phyloP scores from a whole-genome alignment of 257 asterid genomes.

The Avicennia marina region DNA sequence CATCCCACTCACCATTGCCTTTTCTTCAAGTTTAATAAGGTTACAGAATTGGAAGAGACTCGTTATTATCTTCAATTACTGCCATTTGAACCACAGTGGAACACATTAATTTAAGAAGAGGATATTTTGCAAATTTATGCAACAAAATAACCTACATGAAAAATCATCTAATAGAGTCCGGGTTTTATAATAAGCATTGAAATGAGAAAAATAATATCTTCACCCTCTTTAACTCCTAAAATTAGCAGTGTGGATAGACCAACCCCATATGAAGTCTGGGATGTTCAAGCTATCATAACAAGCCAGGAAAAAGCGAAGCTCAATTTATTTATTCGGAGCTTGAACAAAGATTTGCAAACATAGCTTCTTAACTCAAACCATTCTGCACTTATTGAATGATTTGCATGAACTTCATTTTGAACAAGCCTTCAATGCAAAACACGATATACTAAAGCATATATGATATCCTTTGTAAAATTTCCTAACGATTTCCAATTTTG shows the following conservation, averaged over 20 bases:
- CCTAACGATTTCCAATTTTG: too few species aligned
- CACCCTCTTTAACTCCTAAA: too few species aligned
- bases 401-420: conserved; percentile 7
- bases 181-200: too few species aligned
- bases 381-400: neutral
- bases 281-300: conserved; percentile 5
- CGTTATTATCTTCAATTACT: neutral
- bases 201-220: too few species aligned
- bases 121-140: conserved; percentile 2
- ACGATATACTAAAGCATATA: too few species aligned
- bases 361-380: neutral
- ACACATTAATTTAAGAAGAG: neutral
- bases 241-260: too few species aligned
- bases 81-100: neutral
- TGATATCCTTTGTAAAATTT: too few species aligned
- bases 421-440: neutral
- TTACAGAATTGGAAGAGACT: neutral
- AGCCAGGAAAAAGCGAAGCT: neutral
- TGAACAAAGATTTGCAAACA: neutral
- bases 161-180: neutral
- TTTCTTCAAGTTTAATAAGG: neutral
- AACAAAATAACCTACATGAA: neutral
- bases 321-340: too few species aligned
- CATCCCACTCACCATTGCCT: too few species aligned
- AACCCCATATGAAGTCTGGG: too few species aligned